Evolutionary conservation across 2,329 filamentous ascomycete genomes (phyloP), one percentile per base, ranked within the genome.

Genomic region (Pseudopyricularia javanii): DNA sequence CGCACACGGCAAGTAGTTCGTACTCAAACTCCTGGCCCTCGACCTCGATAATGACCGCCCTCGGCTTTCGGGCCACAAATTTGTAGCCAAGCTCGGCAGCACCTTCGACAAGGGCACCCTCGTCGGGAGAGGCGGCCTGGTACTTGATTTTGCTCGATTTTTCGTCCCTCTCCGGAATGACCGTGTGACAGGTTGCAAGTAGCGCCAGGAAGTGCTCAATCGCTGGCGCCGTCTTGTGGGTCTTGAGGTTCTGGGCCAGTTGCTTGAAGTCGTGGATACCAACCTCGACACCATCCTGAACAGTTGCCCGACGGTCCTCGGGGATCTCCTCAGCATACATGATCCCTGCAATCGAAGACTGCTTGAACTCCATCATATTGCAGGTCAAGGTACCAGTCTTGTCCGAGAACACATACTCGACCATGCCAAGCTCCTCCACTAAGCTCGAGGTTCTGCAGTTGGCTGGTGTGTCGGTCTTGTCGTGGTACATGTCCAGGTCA

Each of bases 321-420:
- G 93, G 86, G 2, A 97, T 83, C 45, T 91, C 88, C 52, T 93
- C 90, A 12, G 88, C 86, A 64, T 98, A 98, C 69, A 95, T 91
- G 52, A 97, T 84, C 26, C 93, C 93, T 26, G 82, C 88, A 63
- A 98, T 97, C 0, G 87, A 86, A 62, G 88, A 94, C 68, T 97
- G 90, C 65, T 90, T 90, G 68, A 97, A 98, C 67, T 97, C 91
- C 93, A 98, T 95, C 52, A 94, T 86, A 65, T 95, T 95, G 62
- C 94, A 88, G 0, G 88, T 95, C 58, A 95, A 71, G 2, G 88
- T 95, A 54, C 88, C 88, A 0, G 88, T 95, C 70, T 95, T 95
- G 74, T 95, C 88, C 0, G 88, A 96, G 68, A 98, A 98, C 58
- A 98, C 93, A 63, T 94, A 98, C 64, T 97, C 93, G 47, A 98